These are phyloP conservation scores for Abrus precatorius DNA, from an alignment of 306 rosid species.

Conservation along the genomic window DNA sequence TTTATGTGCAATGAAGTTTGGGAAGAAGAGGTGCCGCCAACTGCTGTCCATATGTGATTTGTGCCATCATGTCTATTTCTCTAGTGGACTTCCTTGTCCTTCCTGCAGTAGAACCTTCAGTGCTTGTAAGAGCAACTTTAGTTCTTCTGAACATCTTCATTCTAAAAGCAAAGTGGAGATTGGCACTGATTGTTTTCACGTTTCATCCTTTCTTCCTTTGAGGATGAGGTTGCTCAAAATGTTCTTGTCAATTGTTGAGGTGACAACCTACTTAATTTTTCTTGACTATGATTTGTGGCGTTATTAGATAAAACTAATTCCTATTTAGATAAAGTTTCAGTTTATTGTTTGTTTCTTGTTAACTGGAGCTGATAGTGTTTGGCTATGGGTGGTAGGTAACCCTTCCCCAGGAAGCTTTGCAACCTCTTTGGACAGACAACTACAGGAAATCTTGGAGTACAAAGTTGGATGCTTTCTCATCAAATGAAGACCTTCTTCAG, in stretches of 20 bases:
- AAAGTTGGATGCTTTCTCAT: constrained; percentile 61
- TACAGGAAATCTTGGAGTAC: constrained; percentile 67
- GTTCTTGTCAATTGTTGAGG: constrained; percentile 73
- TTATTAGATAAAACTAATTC: constrained; percentile 1
- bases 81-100: constrained; percentile 55
- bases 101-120: constrained; percentile 57
- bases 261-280: constrained; percentile 47
- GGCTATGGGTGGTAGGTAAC: constrained; percentile 59
- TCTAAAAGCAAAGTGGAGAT: constrained; percentile 53
- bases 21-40: constrained; percentile 61
- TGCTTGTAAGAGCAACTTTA: constrained; percentile 47
- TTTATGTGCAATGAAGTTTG: constrained; percentile 62
- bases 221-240: constrained; percentile 73
- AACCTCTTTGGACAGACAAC: constrained; percentile 63
- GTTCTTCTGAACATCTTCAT: constrained; percentile 55
- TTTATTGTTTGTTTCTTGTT: constrained; percentile 33
- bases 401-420: constrained; percentile 73
- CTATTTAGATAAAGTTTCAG: constrained; percentile 14
- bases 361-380: constrained; percentile 27
- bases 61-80: constrained; percentile 58
- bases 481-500: constrained; percentile 76
- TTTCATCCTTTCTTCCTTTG: constrained; percentile 58
- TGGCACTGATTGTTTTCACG: constrained; percentile 29
- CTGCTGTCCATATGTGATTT: constrained; percentile 62
- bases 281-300: constrained; percentile 38